Percentiles rank a stretch among this genome's conserved stretches.
Evolutionary conservation across 495 filamentous ascomycete species (phyloP).

Genomic region (Tuber umbilicatum): DNA sequence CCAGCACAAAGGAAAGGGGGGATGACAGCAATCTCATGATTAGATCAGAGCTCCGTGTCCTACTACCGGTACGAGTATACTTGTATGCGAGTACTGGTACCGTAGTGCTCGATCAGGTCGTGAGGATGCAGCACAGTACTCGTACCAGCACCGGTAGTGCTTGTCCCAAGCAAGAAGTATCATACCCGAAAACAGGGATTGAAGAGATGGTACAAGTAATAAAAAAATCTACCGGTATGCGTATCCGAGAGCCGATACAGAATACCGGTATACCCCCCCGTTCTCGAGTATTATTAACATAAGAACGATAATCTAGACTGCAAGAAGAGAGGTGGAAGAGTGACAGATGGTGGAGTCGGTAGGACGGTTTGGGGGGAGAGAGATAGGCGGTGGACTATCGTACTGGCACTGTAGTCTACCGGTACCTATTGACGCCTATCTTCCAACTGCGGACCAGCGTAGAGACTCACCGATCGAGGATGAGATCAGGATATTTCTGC

Average conservation of each 20-base stretch:
- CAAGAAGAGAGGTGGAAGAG: background rate
- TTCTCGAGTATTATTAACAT: background rate
- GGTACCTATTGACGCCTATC: background rate
- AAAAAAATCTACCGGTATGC: background rate
- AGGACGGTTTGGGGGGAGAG: no score
- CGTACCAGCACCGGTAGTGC: background rate
- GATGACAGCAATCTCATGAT: conserved; percentile 10
- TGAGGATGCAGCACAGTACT: background rate
- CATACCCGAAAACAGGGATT: background rate
- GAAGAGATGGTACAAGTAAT: background rate
- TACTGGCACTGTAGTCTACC: no score
- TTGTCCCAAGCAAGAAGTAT: background rate
- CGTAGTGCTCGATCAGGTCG: background rate
- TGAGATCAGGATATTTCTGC: background rate
- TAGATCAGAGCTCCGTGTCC: conserved; percentile 6
- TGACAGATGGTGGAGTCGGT: background rate
- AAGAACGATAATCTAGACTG: background rate
- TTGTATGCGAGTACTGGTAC: background rate
- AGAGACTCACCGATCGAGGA: background rate
- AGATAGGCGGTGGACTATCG: no score
- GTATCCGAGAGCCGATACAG: background rate
- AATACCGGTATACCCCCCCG: background rate
- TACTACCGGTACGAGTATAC: no score
- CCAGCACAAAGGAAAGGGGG: conserved; percentile 11
- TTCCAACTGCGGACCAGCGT: background rate